Percentiles rank a stretch among this genome's conserved stretches.
phyloP scores from a whole-genome alignment of 2,329 filamentous ascomycete species.

The Endocalyx cinctus region DNA sequence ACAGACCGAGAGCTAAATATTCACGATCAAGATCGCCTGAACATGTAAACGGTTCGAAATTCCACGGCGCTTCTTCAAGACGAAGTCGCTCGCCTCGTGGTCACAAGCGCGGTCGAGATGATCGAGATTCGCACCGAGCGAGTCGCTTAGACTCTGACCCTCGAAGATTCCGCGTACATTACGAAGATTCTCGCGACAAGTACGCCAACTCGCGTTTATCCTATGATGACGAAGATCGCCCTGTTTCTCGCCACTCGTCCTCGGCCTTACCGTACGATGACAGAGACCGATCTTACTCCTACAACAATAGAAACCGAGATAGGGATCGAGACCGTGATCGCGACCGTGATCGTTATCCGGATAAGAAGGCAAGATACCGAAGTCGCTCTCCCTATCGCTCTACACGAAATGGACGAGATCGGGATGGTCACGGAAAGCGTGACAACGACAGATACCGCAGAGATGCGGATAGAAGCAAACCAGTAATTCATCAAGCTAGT shows the following conservation, averaged over 20 bases:
- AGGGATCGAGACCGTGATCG: conserved; percentile 21
- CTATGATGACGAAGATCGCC: conserved; percentile 56
- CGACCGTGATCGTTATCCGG: conserved; percentile 33
- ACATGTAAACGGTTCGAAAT: conserved; percentile 27
- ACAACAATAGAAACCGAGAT: conserved; percentile 24
- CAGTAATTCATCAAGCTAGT: conserved; percentile 43
- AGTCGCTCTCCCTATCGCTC: conserved; percentile 24
- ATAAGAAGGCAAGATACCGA: conserved; percentile 50
- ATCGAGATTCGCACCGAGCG: conserved; percentile 46
- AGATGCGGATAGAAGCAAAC: conserved; percentile 29
- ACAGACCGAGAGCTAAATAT: conserved; percentile 68
- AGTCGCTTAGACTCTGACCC: conserved; percentile 47
- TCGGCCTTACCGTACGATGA: conserved; percentile 42
- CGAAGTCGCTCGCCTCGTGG: conserved; percentile 58
- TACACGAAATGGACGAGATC: conserved; percentile 21
- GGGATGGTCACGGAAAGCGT: conserved; percentile 17
- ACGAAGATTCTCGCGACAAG: conserved; percentile 52
- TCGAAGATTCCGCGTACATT: conserved; percentile 56
- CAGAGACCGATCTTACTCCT: conserved; percentile 42
- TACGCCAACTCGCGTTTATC: conserved; percentile 42
- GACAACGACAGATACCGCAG: conserved; percentile 18
- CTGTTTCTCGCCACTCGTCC: conserved; percentile 34
- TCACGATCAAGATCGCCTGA: conserved; percentile 54
- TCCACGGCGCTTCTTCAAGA: conserved; percentile 42
- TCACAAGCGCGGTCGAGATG: conserved; percentile 63